Percentiles rank a stretch among this genome's conserved stretches.
phyloP scores from a whole-genome alignment of 2,329 filamentous ascomycete species.

The Pseudopyrenochaeta lycopersici region DNA sequence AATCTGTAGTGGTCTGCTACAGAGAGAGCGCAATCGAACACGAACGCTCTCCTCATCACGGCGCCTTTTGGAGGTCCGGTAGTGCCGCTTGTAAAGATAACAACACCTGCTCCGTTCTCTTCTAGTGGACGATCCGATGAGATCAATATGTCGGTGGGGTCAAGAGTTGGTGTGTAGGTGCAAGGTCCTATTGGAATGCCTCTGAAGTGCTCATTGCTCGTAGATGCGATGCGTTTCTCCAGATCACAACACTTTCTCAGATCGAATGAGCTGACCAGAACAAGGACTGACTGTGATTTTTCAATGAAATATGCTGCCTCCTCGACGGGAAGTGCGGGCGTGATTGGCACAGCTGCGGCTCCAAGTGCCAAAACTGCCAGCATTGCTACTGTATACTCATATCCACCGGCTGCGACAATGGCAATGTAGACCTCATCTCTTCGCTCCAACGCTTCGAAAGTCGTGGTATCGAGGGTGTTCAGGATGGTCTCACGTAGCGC shows the following conservation, averaged over 20 bases:
- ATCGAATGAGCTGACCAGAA: slow-evolving; percentile 50
- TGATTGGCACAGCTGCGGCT: slow-evolving; percentile 58
- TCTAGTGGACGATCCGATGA: slow-evolving; percentile 53
- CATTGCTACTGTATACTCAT: slow-evolving; percentile 60
- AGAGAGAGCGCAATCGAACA: slow-evolving; percentile 45
- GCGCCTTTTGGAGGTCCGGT: slow-evolving; percentile 58
- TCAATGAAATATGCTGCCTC: slow-evolving; percentile 57
- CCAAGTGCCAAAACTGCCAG: slow-evolving; percentile 58
- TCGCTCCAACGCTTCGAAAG: slow-evolving; percentile 36
- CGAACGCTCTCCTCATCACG: slow-evolving; percentile 55
- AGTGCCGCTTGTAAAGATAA: slow-evolving; percentile 59
- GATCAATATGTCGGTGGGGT: slow-evolving; percentile 47
- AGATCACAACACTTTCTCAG: slow-evolving; percentile 39
- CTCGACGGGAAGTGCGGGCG: slow-evolving; percentile 52
- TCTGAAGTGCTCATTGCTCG: slow-evolving; percentile 43
- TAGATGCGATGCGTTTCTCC: slow-evolving; percentile 33
- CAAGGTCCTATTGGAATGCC: slow-evolving; percentile 50
- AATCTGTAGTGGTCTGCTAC: slow-evolving; percentile 46
- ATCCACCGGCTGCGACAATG: slow-evolving; percentile 57
- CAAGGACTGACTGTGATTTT: slow-evolving; percentile 50
- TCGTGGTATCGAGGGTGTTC: slow-evolving; percentile 36
- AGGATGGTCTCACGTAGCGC: slow-evolving; percentile 51
- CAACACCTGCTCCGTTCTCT: slow-evolving; percentile 52
- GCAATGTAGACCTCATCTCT: slow-evolving; percentile 55
- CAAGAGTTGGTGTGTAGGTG: slow-evolving; percentile 38